phyloP scores from a whole-genome alignment of 495 filamentous ascomycete genomes.

The Aspergillus ostianus region DNA sequence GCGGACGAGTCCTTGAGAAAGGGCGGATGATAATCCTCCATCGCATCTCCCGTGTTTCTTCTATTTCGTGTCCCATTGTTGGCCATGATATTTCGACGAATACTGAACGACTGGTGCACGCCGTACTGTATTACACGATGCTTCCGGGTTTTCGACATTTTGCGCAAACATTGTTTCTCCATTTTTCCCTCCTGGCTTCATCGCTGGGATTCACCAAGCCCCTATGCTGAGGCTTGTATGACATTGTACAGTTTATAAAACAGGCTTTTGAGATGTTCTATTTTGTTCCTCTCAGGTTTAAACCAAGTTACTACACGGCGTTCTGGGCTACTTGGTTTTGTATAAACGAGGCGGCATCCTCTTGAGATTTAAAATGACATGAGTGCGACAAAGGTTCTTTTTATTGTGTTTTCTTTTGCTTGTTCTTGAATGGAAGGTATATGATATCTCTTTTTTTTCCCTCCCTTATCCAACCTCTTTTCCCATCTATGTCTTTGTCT shows the following conservation, averaged over 20 bases:
- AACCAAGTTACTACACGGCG: slow-evolving; percentile 1
- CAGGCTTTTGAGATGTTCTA: slow-evolving; percentile 8
- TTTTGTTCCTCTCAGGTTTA: slow-evolving; percentile 1
- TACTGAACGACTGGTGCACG: slow-evolving; percentile 15
- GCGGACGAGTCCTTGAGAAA: slow-evolving; percentile 50
- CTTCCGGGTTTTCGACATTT: not conserved
- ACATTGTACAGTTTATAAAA: slow-evolving; percentile 17
- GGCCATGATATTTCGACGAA: not conserved
- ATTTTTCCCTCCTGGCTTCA: not conserved
- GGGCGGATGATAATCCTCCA: slow-evolving; percentile 38
- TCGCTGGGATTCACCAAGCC: not conserved
- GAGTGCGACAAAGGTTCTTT: slow-evolving; percentile 18
- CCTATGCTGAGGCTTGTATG: not conserved
- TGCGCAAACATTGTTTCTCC: not conserved
- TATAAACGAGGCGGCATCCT: slow-evolving; percentile 26
- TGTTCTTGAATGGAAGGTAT: slow-evolving; percentile 26
- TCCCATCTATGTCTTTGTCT: slow-evolving; percentile 19
- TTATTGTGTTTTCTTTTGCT: slow-evolving; percentile 14
- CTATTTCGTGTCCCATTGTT: not conserved
- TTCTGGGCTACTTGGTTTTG: slow-evolving; percentile 13
- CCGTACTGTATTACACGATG: not conserved
- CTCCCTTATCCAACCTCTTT: slow-evolving; percentile 7
- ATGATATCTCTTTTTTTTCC: slow-evolving; percentile 15
- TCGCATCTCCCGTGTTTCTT: slow-evolving; percentile 8
- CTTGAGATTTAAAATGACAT: slow-evolving; percentile 17